Evolutionary conservation across 768 basidiomycete species (phyloP), one percentile per base, ranked within the genome.

Genomic region (Suillus alpinus): DNA sequence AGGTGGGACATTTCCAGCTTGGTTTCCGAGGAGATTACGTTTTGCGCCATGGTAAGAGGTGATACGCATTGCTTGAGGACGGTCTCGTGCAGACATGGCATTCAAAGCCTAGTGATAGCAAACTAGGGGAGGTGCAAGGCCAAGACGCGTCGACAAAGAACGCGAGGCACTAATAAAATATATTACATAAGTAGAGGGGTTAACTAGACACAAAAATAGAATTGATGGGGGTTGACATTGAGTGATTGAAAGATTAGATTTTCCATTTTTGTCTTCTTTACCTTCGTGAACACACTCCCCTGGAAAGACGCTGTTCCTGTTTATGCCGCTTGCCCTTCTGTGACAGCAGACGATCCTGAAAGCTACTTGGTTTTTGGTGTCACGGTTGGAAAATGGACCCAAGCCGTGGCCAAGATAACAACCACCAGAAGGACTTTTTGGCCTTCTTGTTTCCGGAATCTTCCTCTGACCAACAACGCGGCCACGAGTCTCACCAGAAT

Each of bases 31-130:
- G 3, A 89, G 68, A 39, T 80, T 77, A 37, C 79, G 78, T 65
- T 89, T 91, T 7, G 80, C 65, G 3, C 76, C 75, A 69, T 86
- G 83, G 61, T 83, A 84, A 56, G 72, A 75, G 62, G 80, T 78
- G 40, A 79, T 67, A 32, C 83, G 78, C 16, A 71, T 58, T 12
- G 73, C 67, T 44, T 65, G 67, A 34, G 52, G 40, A 39, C 23
- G 53, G 23, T 55, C 37, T 26, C 53, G 53, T 18, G 20, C 7
- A 16, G 53, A 55, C 53, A 55, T 55, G 16, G 6, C 6, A 29
- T 39, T 29, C 37, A 26, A 26, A 53, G 23, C 20, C 26, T 9
- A 34, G 16, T 16, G 16, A 55, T 39, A 29, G 37, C 31, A 55
- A 39, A 55, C 36, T 39, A 18, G 36, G 26, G 26, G 9, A 26